A percentile compares a stretch with the other conserved stretches of the same genome.
Evolutionary conservation across 2,329 filamentous ascomycete genomes (phyloP).

Genomic region (Sarocladium brachiariae): DNA sequence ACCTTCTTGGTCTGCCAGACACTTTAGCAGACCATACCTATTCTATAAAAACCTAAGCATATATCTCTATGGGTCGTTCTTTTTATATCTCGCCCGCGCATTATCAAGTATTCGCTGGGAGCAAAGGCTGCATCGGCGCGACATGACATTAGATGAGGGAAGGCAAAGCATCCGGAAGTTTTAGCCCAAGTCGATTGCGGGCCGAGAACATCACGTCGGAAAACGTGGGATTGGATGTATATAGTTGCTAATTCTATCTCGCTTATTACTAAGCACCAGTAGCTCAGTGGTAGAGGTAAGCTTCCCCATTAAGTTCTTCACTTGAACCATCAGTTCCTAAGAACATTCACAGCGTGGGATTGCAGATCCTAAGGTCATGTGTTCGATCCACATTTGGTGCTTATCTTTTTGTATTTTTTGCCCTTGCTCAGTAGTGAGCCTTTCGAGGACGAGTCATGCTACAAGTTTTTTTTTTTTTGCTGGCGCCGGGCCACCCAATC

Average conservation of each 20-base stretch:
- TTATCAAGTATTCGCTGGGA: neutral
- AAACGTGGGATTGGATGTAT: neutral
- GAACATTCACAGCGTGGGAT: neutral
- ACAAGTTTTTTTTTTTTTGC: too few relatives aligned
- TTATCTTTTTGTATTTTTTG: conserved; percentile 4
- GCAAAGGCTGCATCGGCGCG: neutral
- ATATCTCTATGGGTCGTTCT: neutral
- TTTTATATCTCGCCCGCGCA: neutral
- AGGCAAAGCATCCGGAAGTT: neutral
- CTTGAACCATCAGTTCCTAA: neutral
- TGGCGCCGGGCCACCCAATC: neutral
- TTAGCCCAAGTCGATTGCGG: neutral
- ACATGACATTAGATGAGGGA: neutral
- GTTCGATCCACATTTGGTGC: conserved; percentile 9
- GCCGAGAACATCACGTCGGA: neutral
- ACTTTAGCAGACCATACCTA: neutral
- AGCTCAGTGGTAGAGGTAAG: conserved; percentile 6
- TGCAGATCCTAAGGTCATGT: conserved; percentile 9
- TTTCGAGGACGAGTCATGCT: neutral
- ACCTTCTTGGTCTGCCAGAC: neutral
- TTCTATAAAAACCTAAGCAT: neutral
- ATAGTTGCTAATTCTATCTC: too few relatives aligned
- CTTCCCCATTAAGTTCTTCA: neutral
- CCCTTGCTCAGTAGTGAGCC: neutral
- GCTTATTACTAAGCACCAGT: neutral